Conservation (phyloP, 139 green algal species). For the Picochlorum sp. region DNA sequence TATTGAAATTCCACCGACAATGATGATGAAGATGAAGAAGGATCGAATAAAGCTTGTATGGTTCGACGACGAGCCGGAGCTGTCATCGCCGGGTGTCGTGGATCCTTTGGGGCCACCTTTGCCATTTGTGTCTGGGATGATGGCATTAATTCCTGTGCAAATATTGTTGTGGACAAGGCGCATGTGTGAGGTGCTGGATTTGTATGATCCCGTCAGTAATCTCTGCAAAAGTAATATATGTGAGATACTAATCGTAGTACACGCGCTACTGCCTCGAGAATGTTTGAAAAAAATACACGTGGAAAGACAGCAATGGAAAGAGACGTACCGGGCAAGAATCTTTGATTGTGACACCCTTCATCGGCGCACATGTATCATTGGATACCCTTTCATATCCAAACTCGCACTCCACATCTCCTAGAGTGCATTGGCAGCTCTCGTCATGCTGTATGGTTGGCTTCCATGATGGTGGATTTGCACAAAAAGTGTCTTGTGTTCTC, state of each 20-base stretch:
- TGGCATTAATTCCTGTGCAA: conserved; percentile 28
- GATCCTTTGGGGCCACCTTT: conserved; percentile 24
- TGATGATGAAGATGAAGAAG: conserved; percentile 27
- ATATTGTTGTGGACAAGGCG: conserved; percentile 56
- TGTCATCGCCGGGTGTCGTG: conserved; percentile 1
- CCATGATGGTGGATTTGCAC: conserved; percentile 58
- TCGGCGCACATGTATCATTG: not conserved
- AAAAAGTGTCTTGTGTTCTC: conserved; percentile 38
- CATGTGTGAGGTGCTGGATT: conserved; percentile 18
- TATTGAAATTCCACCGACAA: conserved; percentile 21
- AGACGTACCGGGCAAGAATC: conserved; percentile 10
- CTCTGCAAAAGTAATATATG: not conserved
- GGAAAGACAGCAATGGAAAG: not conserved
- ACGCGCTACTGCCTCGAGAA: not conserved
- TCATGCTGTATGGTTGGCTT: not conserved
- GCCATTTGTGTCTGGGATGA: conserved; percentile 65
- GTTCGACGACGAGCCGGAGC: not conserved
- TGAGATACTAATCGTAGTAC: not conserved
- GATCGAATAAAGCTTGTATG: conserved; percentile 2
- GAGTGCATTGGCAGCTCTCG: conserved; percentile 27
- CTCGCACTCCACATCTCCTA: conserved; percentile 59
- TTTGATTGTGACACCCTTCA: not conserved
- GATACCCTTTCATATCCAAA: conserved; percentile 46
- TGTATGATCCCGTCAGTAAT: conserved; percentile 13
- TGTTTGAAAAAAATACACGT: not conserved